Evolutionary conservation across 768 basidiomycete species (phyloP).

Genomic region (Hypholoma fasciculare): DNA sequence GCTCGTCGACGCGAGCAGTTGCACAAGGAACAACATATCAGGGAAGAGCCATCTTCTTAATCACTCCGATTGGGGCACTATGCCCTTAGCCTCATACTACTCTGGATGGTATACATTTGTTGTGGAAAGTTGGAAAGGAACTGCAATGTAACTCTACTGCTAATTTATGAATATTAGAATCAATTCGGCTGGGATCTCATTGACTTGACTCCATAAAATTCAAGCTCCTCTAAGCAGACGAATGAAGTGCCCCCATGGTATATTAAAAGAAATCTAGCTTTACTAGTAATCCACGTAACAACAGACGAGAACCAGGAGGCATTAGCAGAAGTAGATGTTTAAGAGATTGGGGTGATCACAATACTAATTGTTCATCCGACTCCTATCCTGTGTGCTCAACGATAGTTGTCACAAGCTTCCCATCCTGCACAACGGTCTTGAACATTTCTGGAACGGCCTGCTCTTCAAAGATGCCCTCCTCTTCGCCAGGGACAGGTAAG

Average conservation of each 20-base stretch:
- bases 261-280: not conserved
- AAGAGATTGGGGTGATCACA: not conserved
- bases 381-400: conserved; percentile 75
- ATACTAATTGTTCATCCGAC: not conserved
- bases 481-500: conserved; percentile 82
- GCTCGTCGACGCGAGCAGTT: conserved; percentile 42
- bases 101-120: not conserved
- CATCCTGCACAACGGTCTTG: conserved; percentile 75
- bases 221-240: not conserved
- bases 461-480: conserved; percentile 91
- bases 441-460: conserved; percentile 95
- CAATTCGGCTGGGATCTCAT: not conserved
- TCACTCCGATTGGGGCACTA: conserved; percentile 1
- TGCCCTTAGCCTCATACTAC: conserved; percentile 1
- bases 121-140: not conserved
- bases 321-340: not conserved
- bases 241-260: not conserved
- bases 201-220: not conserved
- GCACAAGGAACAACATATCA: conserved; percentile 33
- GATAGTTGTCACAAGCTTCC: conserved; percentile 85
- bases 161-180: not conserved
- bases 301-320: not conserved
- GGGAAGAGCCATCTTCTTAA: conserved; percentile 29
- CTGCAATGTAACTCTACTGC: conserved; percentile 7
- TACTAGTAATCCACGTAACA: not conserved